Percentiles rank a stretch among this genome's conserved stretches.
These are phyloP conservation scores for Dendrobium nobile DNA, from an alignment of 106 monocot genomes.

Conservation along the genomic window DNA sequence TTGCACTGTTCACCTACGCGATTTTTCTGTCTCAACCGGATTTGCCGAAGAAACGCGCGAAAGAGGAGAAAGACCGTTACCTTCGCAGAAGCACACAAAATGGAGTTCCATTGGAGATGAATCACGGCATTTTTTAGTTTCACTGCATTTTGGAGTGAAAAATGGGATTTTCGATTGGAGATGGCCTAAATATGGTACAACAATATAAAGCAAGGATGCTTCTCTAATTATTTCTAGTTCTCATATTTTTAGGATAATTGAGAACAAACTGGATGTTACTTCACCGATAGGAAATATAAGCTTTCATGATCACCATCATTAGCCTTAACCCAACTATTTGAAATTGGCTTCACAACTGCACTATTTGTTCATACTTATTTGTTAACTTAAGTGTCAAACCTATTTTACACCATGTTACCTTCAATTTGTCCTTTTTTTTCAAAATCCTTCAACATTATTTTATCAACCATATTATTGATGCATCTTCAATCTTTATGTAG, in stretches of 20 bases:
- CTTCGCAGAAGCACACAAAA: too few species aligned
- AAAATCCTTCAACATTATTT: neutral
- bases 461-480: neutral
- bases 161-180: too few species aligned
- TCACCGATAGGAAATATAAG: neutral
- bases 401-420: neutral
- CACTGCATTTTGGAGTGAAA: too few species aligned
- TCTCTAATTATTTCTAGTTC: neutral
- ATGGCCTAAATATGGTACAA: neutral
- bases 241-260: neutral
- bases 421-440: neutral
- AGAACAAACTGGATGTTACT: neutral
- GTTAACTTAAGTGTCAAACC: neutral
- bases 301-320: neutral
- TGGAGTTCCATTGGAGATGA: too few species aligned
- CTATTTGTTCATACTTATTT: neutral
- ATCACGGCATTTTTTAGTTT: too few species aligned
- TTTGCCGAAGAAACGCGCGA: too few species aligned
- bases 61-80: too few species aligned
- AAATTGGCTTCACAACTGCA: neutral
- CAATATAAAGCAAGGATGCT: neutral
- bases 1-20: too few species aligned
- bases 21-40: too few species aligned
- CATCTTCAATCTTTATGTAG: neutral
- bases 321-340: neutral